Conservation (phyloP, 768 basidiomycete genomes). For the Podaxis sp. region DNA sequence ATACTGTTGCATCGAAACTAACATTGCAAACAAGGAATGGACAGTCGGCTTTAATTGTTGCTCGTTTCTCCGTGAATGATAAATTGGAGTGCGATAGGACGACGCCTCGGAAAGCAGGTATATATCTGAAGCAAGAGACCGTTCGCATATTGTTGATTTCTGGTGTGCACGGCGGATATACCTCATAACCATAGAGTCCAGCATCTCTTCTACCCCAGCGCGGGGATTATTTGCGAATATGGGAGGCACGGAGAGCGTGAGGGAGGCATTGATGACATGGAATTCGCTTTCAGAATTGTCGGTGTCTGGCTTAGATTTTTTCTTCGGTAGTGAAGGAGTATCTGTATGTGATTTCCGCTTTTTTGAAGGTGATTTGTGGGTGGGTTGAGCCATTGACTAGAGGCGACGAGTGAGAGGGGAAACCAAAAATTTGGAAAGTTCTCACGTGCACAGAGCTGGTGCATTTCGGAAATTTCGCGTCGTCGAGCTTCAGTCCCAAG, state of each 20-base stretch:
- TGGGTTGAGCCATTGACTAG: neutral
- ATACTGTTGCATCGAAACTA: constrained; percentile 81
- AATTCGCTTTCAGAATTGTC: constrained; percentile 49
- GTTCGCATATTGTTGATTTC: neutral
- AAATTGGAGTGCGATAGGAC: constrained; percentile 84
- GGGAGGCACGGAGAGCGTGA: constrained; percentile 78
- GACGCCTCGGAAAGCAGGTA: constrained; percentile 84
- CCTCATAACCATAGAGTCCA: constrained; percentile 97
- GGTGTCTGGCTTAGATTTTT: constrained; percentile 39
- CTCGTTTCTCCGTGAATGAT: constrained; percentile 60
- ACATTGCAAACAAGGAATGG: constrained; percentile 80
- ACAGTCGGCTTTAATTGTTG: constrained; percentile 75
- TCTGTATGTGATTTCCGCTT: constrained; percentile 2
- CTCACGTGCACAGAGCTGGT: constrained; percentile 3
- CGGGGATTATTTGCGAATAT: constrained; percentile 74
- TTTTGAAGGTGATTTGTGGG: constrained; percentile 1
- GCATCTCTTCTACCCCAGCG: constrained; percentile 80
- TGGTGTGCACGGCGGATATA: constrained; percentile 33
- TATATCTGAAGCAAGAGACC: constrained; percentile 60
- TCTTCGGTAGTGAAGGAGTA: constrained; percentile 31
- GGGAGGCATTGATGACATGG: constrained; percentile 57
- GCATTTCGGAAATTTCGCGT: constrained; percentile 13
- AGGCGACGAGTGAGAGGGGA: neutral
- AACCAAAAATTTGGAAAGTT: neutral
- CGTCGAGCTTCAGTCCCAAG: neutral